phyloP scores from a whole-genome alignment of 139 green algal species.

The Micromonas commoda region DNA sequence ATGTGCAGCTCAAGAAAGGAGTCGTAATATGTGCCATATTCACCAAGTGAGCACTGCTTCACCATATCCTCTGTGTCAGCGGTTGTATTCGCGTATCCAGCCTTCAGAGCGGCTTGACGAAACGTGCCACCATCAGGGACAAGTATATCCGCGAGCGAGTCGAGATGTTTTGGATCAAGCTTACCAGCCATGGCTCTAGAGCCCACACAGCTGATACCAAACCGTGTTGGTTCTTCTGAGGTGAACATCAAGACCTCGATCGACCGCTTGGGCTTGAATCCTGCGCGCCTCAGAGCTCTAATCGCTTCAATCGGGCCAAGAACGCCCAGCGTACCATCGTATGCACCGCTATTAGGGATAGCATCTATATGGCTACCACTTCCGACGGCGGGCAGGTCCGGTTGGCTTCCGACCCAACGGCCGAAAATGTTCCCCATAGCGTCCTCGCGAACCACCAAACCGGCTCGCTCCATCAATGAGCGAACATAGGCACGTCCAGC shows the following conservation, averaged over 20 bases:
- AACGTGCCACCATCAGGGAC: slow-evolving; percentile 73
- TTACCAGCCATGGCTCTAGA: slow-evolving; percentile 46
- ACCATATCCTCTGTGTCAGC: slow-evolving; percentile 40
- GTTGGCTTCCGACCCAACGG: slow-evolving; percentile 54
- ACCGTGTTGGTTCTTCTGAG: slow-evolving; percentile 89
- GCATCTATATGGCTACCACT: slow-evolving; percentile 88
- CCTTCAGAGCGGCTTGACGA: slow-evolving; percentile 63
- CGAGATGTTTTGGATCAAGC: slow-evolving; percentile 35
- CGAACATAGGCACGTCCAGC: slow-evolving; percentile 71
- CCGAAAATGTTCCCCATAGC: slow-evolving; percentile 88
- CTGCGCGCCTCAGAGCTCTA: slow-evolving; percentile 55
- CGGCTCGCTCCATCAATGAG: slow-evolving; percentile 64
- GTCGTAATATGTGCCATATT: slow-evolving; percentile 33
- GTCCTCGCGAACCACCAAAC: slow-evolving; percentile 68
- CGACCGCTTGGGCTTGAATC: slow-evolving; percentile 59
- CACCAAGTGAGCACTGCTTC: slow-evolving; percentile 19
- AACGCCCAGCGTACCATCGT: slow-evolving; percentile 89
- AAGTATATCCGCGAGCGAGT: slow-evolving; percentile 48
- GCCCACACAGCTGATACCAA: slow-evolving; percentile 79
- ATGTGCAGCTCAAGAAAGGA: slow-evolving; percentile 97
- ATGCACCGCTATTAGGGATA: slow-evolving; percentile 84
- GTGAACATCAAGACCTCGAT: slow-evolving; percentile 97
- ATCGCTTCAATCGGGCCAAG: slow-evolving; percentile 84
- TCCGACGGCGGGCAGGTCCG: slow-evolving; percentile 42
- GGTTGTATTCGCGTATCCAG: slow-evolving; percentile 48